Base-by-base conservation (phyloP, 768 basidiomycete species). In the Kwoniella newhampshirensis region DNA sequence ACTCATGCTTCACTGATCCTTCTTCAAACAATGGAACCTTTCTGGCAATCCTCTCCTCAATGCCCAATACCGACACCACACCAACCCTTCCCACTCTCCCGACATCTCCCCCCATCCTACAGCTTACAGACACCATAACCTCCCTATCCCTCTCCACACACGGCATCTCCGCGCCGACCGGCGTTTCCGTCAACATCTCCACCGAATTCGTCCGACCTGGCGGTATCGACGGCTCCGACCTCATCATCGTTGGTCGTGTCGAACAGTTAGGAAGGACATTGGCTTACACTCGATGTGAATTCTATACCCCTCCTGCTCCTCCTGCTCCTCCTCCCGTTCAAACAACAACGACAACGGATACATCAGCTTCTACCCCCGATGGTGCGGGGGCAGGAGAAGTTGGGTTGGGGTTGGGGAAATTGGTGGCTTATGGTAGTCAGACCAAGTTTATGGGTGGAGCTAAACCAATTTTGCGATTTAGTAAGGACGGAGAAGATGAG, bases 121-220 rank as follows among this genome's bases (percentile, higher is more conserved):
- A 76, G 75, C 51, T 76, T 5, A 73, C 75, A 30, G 75, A 76
- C 45, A 73, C 73, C 0, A 59, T 76, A 28, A 73, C 71, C 11
- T 73, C 75, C 23, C 60, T 76, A 9, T 60, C 70, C 0, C 51
- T 76, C 13, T 71, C 70, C 4, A 73, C 75, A 1, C 54, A 63
- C 0, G 75, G 75, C 32, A 65, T 73, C 27, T 60, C 68, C 6
- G 54, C 68, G 1, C 75, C 75, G 3, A 76, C 75, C 43, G 75
- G 75, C 4, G 71, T 71, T 4, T 58, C 54, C 6, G 67, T 71
- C 23, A 74, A 73, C 42, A 68, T 75, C 20, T 68, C 68, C 0
- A 66, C 60, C 39, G 75, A 76, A 27, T 76, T 76, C 42, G 64
- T 76, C 23, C 57, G 73, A 1, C 75, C 75, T 26, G 75, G 60